These are phyloP conservation scores for Symbiodinium natans DNA, from an alignment of 73 alveolate genomes.

Conservation along the genomic window DNA sequence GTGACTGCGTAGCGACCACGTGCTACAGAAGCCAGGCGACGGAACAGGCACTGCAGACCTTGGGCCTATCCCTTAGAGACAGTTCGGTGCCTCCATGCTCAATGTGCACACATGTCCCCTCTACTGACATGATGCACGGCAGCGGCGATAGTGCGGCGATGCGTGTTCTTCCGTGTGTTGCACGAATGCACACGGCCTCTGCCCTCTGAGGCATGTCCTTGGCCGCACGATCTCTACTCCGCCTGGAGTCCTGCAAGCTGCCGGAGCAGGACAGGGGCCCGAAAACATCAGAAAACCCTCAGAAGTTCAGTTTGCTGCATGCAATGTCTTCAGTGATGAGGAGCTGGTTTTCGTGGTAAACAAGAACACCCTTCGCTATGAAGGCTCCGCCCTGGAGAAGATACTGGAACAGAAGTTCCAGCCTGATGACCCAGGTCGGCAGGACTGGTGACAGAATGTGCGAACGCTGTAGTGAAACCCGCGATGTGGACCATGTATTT, in stretches of 20 bases:
- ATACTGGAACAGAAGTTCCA: conserved; percentile 50
- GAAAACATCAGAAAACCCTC: background rate
- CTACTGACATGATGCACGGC: no score
- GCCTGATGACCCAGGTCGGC: conserved; percentile 84
- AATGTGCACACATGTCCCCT: no score
- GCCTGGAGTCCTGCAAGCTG: conserved; percentile 43
- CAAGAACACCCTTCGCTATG: conserved; percentile 60
- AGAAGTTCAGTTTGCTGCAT: background rate
- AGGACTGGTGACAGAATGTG: background rate
- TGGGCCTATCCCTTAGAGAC: background rate
- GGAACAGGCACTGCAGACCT: conserved; percentile 78
- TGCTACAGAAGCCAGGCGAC: background rate
- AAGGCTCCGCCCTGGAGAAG: conserved; percentile 75
- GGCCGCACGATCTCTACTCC: conserved; percentile 58
- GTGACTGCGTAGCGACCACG: no score
- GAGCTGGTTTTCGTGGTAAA: conserved; percentile 80
- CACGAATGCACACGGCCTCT: no score
- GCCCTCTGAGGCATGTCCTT: background rate
- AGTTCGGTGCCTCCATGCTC: no score
- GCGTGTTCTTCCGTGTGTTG: no score
- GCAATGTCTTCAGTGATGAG: background rate
- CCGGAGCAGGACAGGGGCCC: conserved; percentile 45
- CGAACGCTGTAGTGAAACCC: no score
- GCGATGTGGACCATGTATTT: no score
- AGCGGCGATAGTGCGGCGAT: no score